Base-by-base conservation (phyloP, 2,329 filamentous ascomycete species). In the Claviceps sp. region DNA sequence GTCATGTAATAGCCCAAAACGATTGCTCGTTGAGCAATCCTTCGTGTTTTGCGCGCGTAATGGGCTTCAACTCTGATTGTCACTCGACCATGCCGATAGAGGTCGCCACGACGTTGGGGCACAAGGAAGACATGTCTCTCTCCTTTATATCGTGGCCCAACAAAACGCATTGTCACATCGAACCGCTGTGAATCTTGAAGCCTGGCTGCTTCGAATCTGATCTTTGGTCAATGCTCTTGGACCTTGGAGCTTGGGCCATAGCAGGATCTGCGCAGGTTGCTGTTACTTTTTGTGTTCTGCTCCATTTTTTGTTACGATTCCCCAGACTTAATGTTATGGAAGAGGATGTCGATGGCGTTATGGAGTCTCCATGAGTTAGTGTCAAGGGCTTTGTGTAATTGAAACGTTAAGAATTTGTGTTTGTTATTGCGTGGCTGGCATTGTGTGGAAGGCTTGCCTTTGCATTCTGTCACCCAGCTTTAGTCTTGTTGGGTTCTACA, bases 1-100 rank as follows among this genome's bases (percentile, higher is more conserved):
- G 69, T 71, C 60, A 70, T 72, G 68, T 72, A 70, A 64, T 60
- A 57, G 30, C 10, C 52, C 26, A 52, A 51, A 50, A 46, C 30
- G 41, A 49, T 24, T 16, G 39, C 10, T 51, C 44, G 19, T 53
- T 39, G 45, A 48, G 48, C 39, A 38, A 40, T 48, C 3, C 37
- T 26, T 44, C 24, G 19, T 26, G 30, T 10, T 47, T 39, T 7
- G 44, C n/a, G 22, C 30, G 14, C 6, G 14, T 38, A 22, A 4
- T 10, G 24, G n/a, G 10, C 30, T 16, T 26, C 11, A 17, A 30
- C 22, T n/a, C 17, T 19, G 34, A 4, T 45, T 46, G 19, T 45
- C 26, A 30, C 30, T 26, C 34, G 2, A 46, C 13, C 17, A 40
- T 46, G 30, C 8, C 11, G 30, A 44, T 10, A 6, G 14, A 39